Percentiles rank a stretch among this genome's conserved stretches.
Conservation (phyloP, 345 rosid genomes). For the Erodium maritimum region DNA sequence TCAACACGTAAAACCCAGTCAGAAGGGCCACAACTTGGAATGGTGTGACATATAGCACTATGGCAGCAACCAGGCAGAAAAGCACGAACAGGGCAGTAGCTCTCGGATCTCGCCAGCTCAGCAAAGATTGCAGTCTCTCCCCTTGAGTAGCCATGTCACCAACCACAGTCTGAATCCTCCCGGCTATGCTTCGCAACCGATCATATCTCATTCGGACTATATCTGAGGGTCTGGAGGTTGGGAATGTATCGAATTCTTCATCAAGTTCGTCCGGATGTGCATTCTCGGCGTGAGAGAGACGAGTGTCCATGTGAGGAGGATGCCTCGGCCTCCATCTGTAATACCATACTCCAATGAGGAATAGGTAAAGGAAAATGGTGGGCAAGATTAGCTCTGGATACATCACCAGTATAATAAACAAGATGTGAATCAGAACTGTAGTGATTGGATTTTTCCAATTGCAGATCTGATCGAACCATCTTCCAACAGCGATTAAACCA, state of each 20-base stretch:
- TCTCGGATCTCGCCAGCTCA: conserved; percentile 31
- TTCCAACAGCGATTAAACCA: conserved; percentile 25
- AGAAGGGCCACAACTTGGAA: conserved; percentile 26
- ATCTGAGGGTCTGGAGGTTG: conserved; percentile 17
- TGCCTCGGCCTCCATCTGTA: conserved; percentile 29
- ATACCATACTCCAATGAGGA: conserved; percentile 28
- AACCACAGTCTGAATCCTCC: too few relatives aligned
- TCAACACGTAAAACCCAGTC: conserved; percentile 18
- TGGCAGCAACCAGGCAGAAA: conserved; percentile 24
- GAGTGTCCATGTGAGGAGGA: conserved; percentile 31
- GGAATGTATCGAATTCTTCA: too few relatives aligned
- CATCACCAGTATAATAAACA: conserved; percentile 23
- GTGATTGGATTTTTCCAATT: conserved; percentile 31
- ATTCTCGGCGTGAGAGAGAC: conserved; percentile 22
- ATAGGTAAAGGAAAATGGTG: conserved; percentile 24
- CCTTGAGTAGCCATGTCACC: too few relatives aligned
- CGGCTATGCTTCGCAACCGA: conserved; percentile 24
- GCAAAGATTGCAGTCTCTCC: conserved; percentile 22
- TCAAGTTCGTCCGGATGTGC: conserved; percentile 28
- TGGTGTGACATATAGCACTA: conserved; percentile 27
- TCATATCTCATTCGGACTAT: conserved; percentile 25
- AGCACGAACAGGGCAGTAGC: conserved; percentile 23
- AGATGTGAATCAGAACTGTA: conserved; percentile 22
- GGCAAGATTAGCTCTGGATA: conserved; percentile 32
- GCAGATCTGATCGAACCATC: conserved; percentile 29